Percentiles rank a stretch among this genome's conserved stretches.
Evolutionary conservation across 345 rosid genomes (phyloP).

Genomic region (Cardamine occulta): DNA sequence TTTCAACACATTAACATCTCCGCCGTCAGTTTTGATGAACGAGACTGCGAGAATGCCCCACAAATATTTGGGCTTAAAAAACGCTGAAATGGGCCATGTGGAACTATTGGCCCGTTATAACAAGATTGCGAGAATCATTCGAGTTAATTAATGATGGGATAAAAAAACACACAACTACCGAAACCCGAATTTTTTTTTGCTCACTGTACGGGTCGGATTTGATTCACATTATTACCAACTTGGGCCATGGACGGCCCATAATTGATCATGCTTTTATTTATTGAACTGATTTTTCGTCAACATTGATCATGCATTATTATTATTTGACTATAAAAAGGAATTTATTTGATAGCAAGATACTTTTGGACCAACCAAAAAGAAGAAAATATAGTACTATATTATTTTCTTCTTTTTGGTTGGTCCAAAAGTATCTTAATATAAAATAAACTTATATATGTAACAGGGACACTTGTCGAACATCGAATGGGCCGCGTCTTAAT

Average conservation of each 20-base stretch:
- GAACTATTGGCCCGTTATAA: background rate
- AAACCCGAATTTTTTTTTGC: background rate
- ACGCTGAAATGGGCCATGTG: background rate
- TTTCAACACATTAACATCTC: slow-evolving; percentile 35
- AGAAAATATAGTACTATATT: background rate
- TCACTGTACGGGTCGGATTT: background rate
- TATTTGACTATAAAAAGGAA: slow-evolving; percentile 31
- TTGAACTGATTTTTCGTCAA: background rate
- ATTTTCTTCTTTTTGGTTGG: background rate
- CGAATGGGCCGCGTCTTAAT: slow-evolving; percentile 43
- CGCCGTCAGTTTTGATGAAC: slow-evolving; percentile 4
- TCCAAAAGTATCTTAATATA: slow-evolving; percentile 2
- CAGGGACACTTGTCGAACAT: slow-evolving; percentile 18
- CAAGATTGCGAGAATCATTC: background rate
- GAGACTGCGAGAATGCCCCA: background rate
- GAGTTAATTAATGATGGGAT: background rate
- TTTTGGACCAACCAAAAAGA: slow-evolving; percentile 39
- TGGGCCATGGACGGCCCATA: slow-evolving; percentile 9
- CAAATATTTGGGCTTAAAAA: background rate
- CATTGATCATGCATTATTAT: slow-evolving; percentile 27
- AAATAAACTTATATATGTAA: background rate
- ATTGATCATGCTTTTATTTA: background rate
- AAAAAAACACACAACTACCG: background rate
- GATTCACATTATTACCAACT: background rate
- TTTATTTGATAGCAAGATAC: slow-evolving; percentile 1